These are phyloP conservation scores for Tylopilus sp. DNA, from an alignment of 1,284 basidiomycete species.

Conservation along the genomic window DNA sequence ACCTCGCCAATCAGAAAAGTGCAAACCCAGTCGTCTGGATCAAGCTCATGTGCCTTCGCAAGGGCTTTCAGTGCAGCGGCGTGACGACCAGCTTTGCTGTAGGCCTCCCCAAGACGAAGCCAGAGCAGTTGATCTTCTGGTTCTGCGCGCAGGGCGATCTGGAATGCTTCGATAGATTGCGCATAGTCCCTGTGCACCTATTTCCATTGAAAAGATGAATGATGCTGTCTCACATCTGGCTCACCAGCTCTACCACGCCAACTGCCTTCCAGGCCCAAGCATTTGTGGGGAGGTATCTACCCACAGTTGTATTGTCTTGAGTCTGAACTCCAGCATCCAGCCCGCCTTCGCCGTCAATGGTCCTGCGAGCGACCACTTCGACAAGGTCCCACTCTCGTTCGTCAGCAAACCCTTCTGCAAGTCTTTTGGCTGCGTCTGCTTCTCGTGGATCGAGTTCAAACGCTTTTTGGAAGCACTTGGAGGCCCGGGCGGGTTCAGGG, in stretches of 20 bases:
- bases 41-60: slow-evolving; percentile 65
- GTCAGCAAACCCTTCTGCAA: slow-evolving; percentile 89
- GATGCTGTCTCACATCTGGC: slow-evolving; percentile 24
- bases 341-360: slow-evolving; percentile 91
- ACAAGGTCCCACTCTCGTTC: slow-evolving; percentile 96
- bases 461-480: slow-evolving; percentile 98
- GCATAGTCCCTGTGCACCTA: slow-evolving; percentile 75
- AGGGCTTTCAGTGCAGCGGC: slow-evolving; percentile 90
- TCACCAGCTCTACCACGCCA: slow-evolving; percentile 88
- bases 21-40: slow-evolving; percentile 79
- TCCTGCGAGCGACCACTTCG: slow-evolving; percentile 86
- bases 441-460: slow-evolving; percentile 95
- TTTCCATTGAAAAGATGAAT: slow-evolving; percentile 11
- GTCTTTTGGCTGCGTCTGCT: slow-evolving; percentile 75
- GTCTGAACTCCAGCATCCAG: slow-evolving; percentile 57
- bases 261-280: slow-evolving; percentile 99
- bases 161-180: slow-evolving; percentile 82
- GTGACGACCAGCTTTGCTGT: slow-evolving; percentile 83
- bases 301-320: slow-evolving; percentile 42
- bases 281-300: slow-evolving; percentile 71
- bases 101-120: slow-evolving; percentile 91
- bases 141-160: slow-evolving; percentile 82
- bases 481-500: slow-evolving; percentile 79
- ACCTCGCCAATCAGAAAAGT: slow-evolving; percentile 85
- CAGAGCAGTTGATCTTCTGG: slow-evolving; percentile 78